These are phyloP conservation scores for Scedosporium minutisporum DNA, from an alignment of 2,329 filamentous ascomycete genomes.

Conservation along the genomic window DNA sequence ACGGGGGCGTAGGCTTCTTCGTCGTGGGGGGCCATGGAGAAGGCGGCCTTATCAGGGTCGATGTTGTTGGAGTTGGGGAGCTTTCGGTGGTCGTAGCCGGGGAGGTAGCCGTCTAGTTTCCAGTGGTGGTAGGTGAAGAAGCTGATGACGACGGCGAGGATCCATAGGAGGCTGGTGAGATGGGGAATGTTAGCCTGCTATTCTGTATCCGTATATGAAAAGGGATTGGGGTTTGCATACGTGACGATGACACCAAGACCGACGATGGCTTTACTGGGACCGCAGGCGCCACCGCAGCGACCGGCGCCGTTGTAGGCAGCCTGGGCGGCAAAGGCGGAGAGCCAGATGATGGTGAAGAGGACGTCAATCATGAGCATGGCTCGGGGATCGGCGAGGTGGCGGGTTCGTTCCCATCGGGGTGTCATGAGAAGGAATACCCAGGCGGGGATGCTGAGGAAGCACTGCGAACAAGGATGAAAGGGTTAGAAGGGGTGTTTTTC, in stretches of 20 bases:
- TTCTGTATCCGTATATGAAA: not conserved
- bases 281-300: constrained; percentile 46
- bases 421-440: constrained; percentile 58
- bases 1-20: constrained; percentile 57
- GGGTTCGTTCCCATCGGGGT: constrained; percentile 52
- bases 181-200: constrained; percentile 7
- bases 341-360: constrained; percentile 52
- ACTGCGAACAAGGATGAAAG: constrained; percentile 30
- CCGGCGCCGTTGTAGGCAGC: constrained; percentile 51
- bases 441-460: constrained; percentile 53
- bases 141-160: constrained; percentile 43
- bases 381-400: constrained; percentile 51
- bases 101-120: constrained; percentile 48
- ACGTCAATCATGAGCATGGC: constrained; percentile 50
- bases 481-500: not conserved
- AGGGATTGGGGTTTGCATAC: constrained; percentile 30
- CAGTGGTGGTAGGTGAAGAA: constrained; percentile 53
- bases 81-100: constrained; percentile 47
- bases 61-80: constrained; percentile 39
- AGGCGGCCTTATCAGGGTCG: constrained; percentile 60
- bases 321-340: constrained; percentile 57
- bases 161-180: constrained; percentile 43
- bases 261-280: constrained; percentile 53
- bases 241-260: constrained; percentile 52
- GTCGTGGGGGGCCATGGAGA: constrained; percentile 57